These are phyloP conservation scores for Nemania sp. DNA, from an alignment of 2,329 filamentous ascomycete species.

Conservation along the genomic window DNA sequence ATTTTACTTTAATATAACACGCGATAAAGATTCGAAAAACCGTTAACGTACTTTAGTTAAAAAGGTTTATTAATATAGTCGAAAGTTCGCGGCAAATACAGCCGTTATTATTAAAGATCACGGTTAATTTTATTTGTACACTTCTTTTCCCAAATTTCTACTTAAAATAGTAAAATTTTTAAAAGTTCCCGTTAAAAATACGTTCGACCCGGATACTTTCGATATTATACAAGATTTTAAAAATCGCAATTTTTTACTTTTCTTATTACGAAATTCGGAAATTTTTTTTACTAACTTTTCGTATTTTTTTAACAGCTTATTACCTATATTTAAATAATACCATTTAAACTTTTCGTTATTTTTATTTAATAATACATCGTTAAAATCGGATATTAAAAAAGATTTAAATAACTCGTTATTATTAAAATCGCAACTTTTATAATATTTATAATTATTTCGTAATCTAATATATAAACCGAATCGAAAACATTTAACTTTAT, in stretches of 20 bases:
- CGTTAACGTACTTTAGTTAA: background rate
- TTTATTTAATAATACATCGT: background rate
- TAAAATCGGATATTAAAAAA: background rate
- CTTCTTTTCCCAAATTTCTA: conserved; percentile 3
- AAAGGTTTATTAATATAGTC: conserved; percentile 2
- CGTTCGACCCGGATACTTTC: background rate
- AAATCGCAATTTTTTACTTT: background rate
- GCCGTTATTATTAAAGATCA: background rate
- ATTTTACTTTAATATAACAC: background rate
- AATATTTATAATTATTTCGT: too few relatives aligned
- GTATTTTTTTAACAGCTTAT: background rate
- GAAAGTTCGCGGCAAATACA: background rate
- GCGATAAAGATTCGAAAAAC: background rate
- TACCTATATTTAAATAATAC: background rate
- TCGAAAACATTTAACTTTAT: too few relatives aligned
- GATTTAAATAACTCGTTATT: background rate
- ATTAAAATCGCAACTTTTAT: background rate
- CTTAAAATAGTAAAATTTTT: background rate
- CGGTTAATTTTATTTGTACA: conserved; percentile 4
- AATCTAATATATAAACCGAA: too few relatives aligned
- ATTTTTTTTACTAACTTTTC: background rate
- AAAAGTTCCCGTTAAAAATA: background rate
- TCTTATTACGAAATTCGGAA: background rate
- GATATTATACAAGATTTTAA: conserved; percentile 1
- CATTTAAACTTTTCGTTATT: background rate